These are phyloP conservation scores for Tolypocladium sp. DNA, from an alignment of 2,329 filamentous ascomycete genomes.

Conservation along the genomic window DNA sequence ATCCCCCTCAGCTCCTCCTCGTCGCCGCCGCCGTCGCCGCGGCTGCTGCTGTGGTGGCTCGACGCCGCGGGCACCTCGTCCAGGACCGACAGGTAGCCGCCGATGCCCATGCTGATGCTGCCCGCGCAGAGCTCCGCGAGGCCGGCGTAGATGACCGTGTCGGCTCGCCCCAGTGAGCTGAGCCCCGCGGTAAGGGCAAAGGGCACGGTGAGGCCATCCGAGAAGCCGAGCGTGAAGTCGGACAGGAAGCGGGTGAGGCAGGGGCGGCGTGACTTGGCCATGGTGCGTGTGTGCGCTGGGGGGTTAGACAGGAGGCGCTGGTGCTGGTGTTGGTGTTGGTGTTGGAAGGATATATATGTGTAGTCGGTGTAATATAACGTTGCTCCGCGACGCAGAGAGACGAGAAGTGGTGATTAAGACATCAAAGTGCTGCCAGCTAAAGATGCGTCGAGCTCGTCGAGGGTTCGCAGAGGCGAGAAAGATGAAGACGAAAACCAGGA, in stretches of 20 bases:
- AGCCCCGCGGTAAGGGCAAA: constrained; percentile 67
- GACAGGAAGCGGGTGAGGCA: constrained; percentile 35
- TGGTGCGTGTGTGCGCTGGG: neutral
- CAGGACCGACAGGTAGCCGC: constrained; percentile 56
- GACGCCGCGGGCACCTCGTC: constrained; percentile 17
- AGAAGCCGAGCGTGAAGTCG: constrained; percentile 64
- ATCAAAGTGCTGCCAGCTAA: neutral
- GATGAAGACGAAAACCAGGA: neutral
- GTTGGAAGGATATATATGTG: neutral
- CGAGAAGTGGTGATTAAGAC: neutral
- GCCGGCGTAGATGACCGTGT: constrained; percentile 58
- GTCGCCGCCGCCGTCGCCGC: constrained; percentile 2
- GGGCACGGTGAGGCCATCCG: constrained; percentile 66
- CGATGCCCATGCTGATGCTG: constrained; percentile 65
- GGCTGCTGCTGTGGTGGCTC: neutral
- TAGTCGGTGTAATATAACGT: too few relatives aligned
- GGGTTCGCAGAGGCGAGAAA: neutral
- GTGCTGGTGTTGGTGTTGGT: neutral
- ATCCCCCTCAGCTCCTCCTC: constrained; percentile 16
- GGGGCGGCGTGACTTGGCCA: constrained; percentile 15
- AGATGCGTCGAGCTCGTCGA: neutral
- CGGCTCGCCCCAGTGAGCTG: constrained; percentile 48
- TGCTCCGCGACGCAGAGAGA: too few relatives aligned
- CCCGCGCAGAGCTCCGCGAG: constrained; percentile 63
- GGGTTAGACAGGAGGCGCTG: neutral